Percentiles rank a stretch among this genome's conserved stretches.
Conservation (phyloP, 306 rosid genomes). For the Sicyos edulis region DNA sequence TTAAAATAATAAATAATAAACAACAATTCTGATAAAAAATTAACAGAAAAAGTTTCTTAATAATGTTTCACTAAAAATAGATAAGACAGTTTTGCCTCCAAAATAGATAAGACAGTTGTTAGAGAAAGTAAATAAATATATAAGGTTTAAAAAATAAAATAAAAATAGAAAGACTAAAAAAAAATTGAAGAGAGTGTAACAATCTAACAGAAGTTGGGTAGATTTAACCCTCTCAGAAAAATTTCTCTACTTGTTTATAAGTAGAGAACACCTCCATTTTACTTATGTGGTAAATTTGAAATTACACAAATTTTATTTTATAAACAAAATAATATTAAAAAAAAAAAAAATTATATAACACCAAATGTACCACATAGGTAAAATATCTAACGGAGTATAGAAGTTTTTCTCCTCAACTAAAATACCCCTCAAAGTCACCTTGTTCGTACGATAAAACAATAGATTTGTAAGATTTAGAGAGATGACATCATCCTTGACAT, state of each 20-base stretch:
- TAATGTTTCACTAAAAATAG: constrained; percentile 10
- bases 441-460: constrained; percentile 37
- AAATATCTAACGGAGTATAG: no score
- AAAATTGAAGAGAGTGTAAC: constrained; percentile 18
- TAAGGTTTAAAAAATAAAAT: background rate
- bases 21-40: background rate
- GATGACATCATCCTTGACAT: constrained; percentile 47
- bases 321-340: no score
- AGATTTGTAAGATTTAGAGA: constrained; percentile 36
- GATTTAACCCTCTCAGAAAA: constrained; percentile 19
- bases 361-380: no score
- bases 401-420: no score
- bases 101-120: no score
- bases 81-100: background rate
- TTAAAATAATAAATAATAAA: no score
- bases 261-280: background rate
- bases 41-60: background rate
- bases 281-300: no score
- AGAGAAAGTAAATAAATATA: background rate
- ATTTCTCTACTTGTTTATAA: no score
- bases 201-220: constrained; percentile 23
- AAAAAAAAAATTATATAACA: no score
- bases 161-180: background rate
- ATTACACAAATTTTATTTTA: no score
- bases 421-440: constrained; percentile 31